A percentile compares a stretch with the other conserved stretches of the same genome.
phyloP scores from a whole-genome alignment of 2,329 filamentous ascomycete species.

The Ascosphaera apis region DNA sequence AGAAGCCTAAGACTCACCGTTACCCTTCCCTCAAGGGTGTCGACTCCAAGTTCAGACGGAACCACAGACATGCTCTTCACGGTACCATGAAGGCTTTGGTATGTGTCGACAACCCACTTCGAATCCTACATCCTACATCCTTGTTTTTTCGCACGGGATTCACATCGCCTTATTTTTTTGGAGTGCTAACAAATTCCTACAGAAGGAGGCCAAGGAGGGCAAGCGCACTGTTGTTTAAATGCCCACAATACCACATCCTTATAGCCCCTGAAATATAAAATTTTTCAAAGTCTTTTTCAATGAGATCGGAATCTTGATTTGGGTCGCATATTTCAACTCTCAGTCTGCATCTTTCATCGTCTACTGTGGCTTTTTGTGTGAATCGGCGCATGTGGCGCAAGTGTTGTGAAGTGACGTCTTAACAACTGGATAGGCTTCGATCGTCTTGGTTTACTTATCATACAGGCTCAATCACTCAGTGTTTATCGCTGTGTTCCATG shows the following conservation, averaged over 20 bases:
- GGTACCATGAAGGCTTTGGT: conserved; percentile 96
- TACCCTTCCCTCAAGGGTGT: conserved; percentile 98
- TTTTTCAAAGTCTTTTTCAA: too few species aligned
- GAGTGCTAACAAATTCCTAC: conserved; percentile 20
- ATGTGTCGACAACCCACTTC: conserved; percentile 21
- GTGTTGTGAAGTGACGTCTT: too few species aligned
- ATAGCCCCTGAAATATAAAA: too few species aligned
- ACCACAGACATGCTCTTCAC: conserved; percentile 99
- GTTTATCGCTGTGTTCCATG: too few species aligned
- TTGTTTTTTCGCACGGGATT: conserved; percentile 8
- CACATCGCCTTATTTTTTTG: too few species aligned
- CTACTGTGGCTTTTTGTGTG: too few species aligned
- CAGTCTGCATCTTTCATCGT: conserved; percentile 2
- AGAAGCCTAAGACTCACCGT: conserved; percentile 98
- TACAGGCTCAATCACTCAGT: too few species aligned
- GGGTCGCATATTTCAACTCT: conserved; percentile 2
- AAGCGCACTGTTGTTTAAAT: conserved; percentile 69
- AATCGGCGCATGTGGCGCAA: too few species aligned
- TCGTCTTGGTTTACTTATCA: too few species aligned
- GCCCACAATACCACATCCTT: conserved; percentile 15
- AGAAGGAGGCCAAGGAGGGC: conserved; percentile 97
- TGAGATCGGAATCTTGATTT: conserved; percentile 1
- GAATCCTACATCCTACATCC: conserved; percentile 2
- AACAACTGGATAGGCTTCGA: too few species aligned
- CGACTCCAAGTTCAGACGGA: conserved; percentile 99